Percentiles rank a stretch among this genome's conserved stretches.
Evolutionary conservation across 2,329 filamentous ascomycete species (phyloP).

Genomic region (Calycina herbarum): DNA sequence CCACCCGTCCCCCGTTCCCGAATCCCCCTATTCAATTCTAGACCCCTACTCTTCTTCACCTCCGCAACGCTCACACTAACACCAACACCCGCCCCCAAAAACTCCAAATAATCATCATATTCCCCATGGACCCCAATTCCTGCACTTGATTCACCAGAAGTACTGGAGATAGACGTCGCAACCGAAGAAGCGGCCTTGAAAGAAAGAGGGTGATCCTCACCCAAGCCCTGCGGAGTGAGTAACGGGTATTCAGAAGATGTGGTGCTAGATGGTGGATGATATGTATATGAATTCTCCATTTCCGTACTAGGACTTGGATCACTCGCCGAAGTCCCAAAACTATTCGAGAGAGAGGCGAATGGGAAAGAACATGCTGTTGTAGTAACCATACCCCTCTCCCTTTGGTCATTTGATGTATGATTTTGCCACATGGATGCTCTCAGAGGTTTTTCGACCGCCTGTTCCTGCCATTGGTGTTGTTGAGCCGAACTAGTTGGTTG

Average conservation of each 20-base stretch:
- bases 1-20: not conserved
- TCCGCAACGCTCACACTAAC: not conserved
- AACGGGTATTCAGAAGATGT: slow-evolving; percentile 8
- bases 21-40: not conserved
- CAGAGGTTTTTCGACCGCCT: not conserved
- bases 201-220: not conserved
- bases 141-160: not conserved
- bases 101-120: not conserved
- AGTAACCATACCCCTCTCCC: not conserved
- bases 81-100: not conserved
- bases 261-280: not conserved
- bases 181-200: not conserved
- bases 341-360: not conserved
- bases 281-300: not conserved
- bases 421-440: not conserved
- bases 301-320: not conserved
- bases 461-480: slow-evolving; percentile 2
- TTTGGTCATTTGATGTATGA: not conserved
- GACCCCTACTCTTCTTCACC: not conserved
- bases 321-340: not conserved
- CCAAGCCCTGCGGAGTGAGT: not conserved
- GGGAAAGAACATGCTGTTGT: slow-evolving; percentile 3
- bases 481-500: no score
- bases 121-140: not conserved
- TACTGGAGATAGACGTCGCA: not conserved